Percentiles rank a stretch among this genome's conserved stretches.
These are phyloP conservation scores for Pneumocystis canis DNA, from an alignment of 1,139 yeast species.

Conservation along the genomic window DNA sequence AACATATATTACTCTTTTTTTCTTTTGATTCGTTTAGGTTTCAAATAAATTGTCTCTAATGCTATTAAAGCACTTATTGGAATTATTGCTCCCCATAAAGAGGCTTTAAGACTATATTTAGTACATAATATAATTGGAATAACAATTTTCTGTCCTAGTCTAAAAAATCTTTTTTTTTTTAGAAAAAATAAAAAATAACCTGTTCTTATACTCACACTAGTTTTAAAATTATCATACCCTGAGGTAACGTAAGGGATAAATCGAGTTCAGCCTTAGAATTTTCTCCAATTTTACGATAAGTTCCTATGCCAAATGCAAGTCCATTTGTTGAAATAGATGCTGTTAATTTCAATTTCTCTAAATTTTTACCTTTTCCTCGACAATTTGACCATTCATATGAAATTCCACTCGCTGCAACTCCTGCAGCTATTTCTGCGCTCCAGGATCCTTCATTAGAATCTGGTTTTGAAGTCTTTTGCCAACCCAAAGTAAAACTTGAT, in stretches of 20 bases:
- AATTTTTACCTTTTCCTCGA: conserved; percentile 1
- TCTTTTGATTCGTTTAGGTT: conserved; percentile 3
- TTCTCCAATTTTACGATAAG: conserved; percentile 8
- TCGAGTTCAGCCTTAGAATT: conserved; percentile 4
- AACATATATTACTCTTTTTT: background rate
- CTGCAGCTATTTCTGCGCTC: conserved; percentile 9
- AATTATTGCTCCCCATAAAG: conserved; percentile 8
- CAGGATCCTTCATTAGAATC: background rate
- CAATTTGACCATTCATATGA: conserved; percentile 6
- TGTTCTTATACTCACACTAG: conserved; percentile 5
- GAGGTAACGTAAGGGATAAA: conserved; percentile 1
- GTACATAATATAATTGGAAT: conserved; percentile 10
- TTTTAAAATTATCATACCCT: background rate
- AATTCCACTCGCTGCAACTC: conserved; percentile 6
- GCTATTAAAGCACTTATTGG: conserved; percentile 8
- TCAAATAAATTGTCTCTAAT: conserved; percentile 6
- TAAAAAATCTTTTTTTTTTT: conserved; percentile 3
- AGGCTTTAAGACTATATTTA: conserved; percentile 5
- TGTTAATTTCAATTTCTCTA: conserved; percentile 6
- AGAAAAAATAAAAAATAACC: conserved; percentile 2
- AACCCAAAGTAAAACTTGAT: conserved; percentile 1
- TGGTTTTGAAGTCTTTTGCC: background rate
- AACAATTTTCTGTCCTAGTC: conserved; percentile 8
- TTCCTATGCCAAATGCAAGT: conserved; percentile 5
- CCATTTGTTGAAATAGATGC: conserved; percentile 9